phyloP scores from a whole-genome alignment of 805 yeast genomes.

The Grigorovia jiainica region DNA sequence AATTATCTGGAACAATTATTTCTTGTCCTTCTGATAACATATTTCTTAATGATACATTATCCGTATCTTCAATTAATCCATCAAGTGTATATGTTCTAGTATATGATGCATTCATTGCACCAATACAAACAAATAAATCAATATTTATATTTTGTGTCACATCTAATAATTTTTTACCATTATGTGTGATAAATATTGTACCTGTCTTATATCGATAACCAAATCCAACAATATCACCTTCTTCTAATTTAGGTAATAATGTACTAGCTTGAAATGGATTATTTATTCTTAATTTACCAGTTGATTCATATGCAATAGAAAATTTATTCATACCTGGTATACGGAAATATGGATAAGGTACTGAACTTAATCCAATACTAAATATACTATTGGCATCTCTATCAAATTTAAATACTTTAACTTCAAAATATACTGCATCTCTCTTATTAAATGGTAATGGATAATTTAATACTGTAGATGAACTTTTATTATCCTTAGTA shows the following conservation, averaged over 20 bases:
- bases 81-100: constrained; percentile 29
- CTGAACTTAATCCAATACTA: constrained; percentile 58
- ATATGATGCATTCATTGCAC: constrained; percentile 31
- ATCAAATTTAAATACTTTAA: constrained; percentile 36
- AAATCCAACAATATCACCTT: constrained; percentile 90
- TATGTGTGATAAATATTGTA: constrained; percentile 83
- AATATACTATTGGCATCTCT: constrained; percentile 37
- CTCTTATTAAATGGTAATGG: constrained; percentile 40
- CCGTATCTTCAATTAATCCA: constrained; percentile 29
- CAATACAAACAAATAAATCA: constrained; percentile 33
- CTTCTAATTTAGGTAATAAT: constrained; percentile 38
- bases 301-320: constrained; percentile 64
- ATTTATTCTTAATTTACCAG: constrained; percentile 60
- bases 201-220: constrained; percentile 80
- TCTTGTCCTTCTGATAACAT: constrained; percentile 17
- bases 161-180: constrained; percentile 81
- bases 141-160: constrained; percentile 61
- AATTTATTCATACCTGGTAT: constrained; percentile 66
- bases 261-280: constrained; percentile 43
- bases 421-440: constrained; percentile 61
- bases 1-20: constrained; percentile 15
- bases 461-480: constrained; percentile 28
- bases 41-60: constrained; percentile 23
- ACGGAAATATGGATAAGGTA: constrained; percentile 67
- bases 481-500: constrained; percentile 24